These are phyloP conservation scores for Flaveria sonorensis DNA, from an alignment of 129 eudicot genomes.

Conservation along the genomic window DNA sequence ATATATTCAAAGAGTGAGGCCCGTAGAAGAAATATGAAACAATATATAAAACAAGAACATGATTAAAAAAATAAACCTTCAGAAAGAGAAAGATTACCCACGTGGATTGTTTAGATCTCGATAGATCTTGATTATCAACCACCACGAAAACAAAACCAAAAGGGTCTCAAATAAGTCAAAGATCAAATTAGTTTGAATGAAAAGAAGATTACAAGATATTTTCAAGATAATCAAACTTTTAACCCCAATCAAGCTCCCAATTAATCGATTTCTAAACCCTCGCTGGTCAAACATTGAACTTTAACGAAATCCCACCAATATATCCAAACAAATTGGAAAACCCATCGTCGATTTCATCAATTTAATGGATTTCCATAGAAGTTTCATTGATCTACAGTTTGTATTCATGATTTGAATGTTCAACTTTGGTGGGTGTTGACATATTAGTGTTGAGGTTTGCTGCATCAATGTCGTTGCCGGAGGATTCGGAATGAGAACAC, in stretches of 20 bases:
- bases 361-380: no score
- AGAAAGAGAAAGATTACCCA: neutral
- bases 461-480: constrained; percentile 3
- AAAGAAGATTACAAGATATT: neutral
- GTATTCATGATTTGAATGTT: constrained; percentile 4
- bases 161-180: constrained; percentile 7
- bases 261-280: neutral
- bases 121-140: constrained; percentile 16
- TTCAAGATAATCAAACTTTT: neutral
- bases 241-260: neutral
- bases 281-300: neutral
- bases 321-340: neutral
- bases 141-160: neutral
- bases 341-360: neutral
- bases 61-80: neutral
- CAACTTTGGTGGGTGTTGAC: neutral
- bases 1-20: no score
- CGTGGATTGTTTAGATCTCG: constrained; percentile 18
- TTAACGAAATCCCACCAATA: neutral
- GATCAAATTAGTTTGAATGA: constrained; percentile 18
- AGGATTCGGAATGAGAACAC: constrained; percentile 31
- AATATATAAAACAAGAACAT: no score
- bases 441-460: neutral
- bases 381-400: neutral
- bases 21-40: no score